Conservation (phyloP, 1,139 yeast genomes). For the Yamadazyma triangularis region DNA sequence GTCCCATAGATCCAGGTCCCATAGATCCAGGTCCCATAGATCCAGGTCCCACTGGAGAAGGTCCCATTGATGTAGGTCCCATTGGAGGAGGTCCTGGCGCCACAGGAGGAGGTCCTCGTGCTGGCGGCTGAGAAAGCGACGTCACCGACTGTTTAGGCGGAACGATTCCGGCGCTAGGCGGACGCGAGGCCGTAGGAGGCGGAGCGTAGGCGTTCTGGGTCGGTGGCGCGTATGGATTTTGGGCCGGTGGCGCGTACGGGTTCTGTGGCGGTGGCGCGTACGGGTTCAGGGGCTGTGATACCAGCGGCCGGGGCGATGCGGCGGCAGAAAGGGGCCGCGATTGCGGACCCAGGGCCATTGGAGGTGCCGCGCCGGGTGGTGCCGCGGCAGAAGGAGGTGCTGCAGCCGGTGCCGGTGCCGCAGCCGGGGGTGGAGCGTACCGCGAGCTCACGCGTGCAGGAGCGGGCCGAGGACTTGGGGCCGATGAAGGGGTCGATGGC, state of each 20-base stretch:
- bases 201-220: too few relatives aligned
- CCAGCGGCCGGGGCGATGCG: too few relatives aligned
- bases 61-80: constrained; percentile 14
- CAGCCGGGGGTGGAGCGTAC: constrained; percentile 12
- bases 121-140: constrained; percentile 20
- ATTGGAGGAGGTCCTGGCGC: constrained; percentile 7
- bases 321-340: too few relatives aligned
- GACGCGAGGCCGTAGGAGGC: neutral
- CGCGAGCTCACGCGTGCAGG: constrained; percentile 10
- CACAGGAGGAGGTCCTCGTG: constrained; percentile 20
- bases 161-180: too few relatives aligned
- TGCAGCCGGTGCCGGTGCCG: constrained; percentile 12
- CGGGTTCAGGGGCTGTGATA: too few relatives aligned
- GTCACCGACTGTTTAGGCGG: too few relatives aligned
- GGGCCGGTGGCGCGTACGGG: constrained; percentile 10
- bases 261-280: constrained; percentile 9
- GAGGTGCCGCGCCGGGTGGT: constrained; percentile 5
- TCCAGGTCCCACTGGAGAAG: too few relatives aligned
- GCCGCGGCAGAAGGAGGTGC: constrained; percentile 9
- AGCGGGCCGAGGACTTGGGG: constrained; percentile 24
- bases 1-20: too few relatives aligned
- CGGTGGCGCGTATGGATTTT: constrained; percentile 12
- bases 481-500: too few relatives aligned
- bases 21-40: too few relatives aligned
- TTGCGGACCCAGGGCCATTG: constrained; percentile 4